Percentiles rank a stretch among this genome's conserved stretches.
Evolutionary conservation across 345 rosid genomes (phyloP).

Genomic region (Eucalyptus sp.): DNA sequence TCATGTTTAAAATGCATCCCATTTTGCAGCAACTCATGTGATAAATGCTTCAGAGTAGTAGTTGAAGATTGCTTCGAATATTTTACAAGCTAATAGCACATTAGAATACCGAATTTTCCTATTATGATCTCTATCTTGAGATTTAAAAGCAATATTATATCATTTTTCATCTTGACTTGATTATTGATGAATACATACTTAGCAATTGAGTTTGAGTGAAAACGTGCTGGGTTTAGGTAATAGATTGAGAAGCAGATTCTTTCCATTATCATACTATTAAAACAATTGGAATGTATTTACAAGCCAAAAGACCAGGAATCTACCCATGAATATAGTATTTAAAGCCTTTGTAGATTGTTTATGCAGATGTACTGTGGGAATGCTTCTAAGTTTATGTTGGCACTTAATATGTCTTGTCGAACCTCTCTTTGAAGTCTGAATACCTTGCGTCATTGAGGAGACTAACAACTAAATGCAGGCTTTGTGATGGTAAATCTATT

Average conservation of each 20-base stretch:
- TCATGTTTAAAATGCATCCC: not conserved
- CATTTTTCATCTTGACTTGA: not conserved
- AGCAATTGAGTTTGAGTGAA: not conserved
- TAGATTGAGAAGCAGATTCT: not conserved
- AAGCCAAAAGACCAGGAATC: not conserved
- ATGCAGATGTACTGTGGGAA: not conserved
- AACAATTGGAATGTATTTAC: not conserved
- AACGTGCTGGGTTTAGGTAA: not conserved
- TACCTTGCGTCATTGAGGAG: not conserved
- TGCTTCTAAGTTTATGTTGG: not conserved
- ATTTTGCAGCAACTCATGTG: not conserved
- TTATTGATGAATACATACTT: not conserved
- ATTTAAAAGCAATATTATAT: not conserved
- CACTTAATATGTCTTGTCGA: not conserved
- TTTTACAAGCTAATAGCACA: not conserved
- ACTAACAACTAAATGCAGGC: not conserved
- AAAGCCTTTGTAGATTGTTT: not conserved
- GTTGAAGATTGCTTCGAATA: not conserved
- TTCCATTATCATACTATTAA: not conserved
- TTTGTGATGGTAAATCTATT: not conserved
- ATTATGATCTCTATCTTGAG: not conserved
- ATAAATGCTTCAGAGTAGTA: not conserved
- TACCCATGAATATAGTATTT: not conserved
- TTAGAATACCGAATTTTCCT: not conserved
- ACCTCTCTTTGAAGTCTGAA: not conserved